These are phyloP conservation scores for Agroathelia rolfsii DNA, from an alignment of 1,284 basidiomycete genomes.

Conservation along the genomic window DNA sequence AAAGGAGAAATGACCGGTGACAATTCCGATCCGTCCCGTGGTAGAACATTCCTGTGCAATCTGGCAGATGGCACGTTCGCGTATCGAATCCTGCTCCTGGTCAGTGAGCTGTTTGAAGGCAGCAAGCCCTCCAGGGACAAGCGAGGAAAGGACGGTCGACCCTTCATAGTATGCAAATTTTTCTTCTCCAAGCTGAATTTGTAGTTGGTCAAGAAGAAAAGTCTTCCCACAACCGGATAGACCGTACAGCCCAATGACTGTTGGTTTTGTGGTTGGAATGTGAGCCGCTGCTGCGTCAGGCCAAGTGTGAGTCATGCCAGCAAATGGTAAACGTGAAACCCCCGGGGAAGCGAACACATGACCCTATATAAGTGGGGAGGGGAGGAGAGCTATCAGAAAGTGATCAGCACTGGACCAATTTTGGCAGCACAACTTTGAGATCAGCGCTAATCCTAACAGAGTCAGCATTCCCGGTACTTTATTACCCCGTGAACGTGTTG, in stretches of 20 bases:
- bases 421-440: too few relatives aligned
- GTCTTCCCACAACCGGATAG: slow-evolving; percentile 16
- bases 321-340: too few relatives aligned
- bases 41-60: slow-evolving; percentile 12
- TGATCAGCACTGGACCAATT: too few relatives aligned
- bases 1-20: slow-evolving; percentile 16
- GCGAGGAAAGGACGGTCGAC: slow-evolving; percentile 11
- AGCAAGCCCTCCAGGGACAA: slow-evolving; percentile 15
- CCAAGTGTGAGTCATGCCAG: too few relatives aligned
- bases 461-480: too few relatives aligned
- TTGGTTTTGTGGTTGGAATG: slow-evolving; percentile 13
- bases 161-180: slow-evolving; percentile 15
- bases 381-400: too few relatives aligned
- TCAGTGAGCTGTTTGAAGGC: slow-evolving; percentile 14
- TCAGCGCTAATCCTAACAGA: too few relatives aligned
- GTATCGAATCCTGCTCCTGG: slow-evolving; percentile 11
- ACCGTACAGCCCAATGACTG: slow-evolving; percentile 16
- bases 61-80: slow-evolving; percentile 14
- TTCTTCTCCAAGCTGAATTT: slow-evolving; percentile 11
- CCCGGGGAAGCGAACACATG: too few relatives aligned
- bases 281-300: too few relatives aligned
- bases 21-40: slow-evolving; percentile 13
- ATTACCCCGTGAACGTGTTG: too few relatives aligned
- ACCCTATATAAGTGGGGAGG: too few relatives aligned
- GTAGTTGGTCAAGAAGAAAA: slow-evolving; percentile 12